Base-by-base conservation (phyloP, 768 basidiomycete species). In the Pleurotus cornucopiae region DNA sequence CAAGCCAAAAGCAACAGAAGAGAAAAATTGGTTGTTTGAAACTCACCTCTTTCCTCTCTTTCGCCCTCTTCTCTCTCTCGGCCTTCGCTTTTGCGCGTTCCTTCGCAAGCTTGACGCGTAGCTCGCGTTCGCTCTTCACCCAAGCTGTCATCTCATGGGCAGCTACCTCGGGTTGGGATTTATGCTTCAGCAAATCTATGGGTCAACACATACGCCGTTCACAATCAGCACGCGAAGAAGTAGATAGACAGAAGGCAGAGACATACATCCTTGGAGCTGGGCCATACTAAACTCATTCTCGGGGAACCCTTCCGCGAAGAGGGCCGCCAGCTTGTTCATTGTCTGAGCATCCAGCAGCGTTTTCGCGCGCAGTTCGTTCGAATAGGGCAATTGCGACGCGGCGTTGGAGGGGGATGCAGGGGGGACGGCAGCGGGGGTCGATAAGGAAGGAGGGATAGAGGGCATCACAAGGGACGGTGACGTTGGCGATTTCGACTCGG, bases 201-300 rank as follows among this genome's bases (percentile, higher is more conserved):
- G 41, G 54, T 54, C 55, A n/a, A 55, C 51, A 56, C 9, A 61
- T 38, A 54, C 16, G 54, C 47, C 30, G 11, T 34, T 11, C 30
- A 34, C 30, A 34, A 34, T 34, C 45, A 62, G 47, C 49, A n/a
- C 56, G 53, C 49, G 46, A 52, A 55, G 51, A 52, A 16, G 34
- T 38, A 47, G 43, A 49, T 49, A 49, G 49, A 16, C 57, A 55
- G 60, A 63, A 63, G 51, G 61, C 62, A 62, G 60, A 34, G 11
- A 34, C 59, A 54, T 68, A 90, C 89, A 94, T 68, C 91, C 93
- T 73, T 95, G 93, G 54, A 97, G 75, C 56, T 91, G 88, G 16
- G 94, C 93, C 54, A 94, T 89, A 64, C 89, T 90, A 66, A 94
- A 91, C 72, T 90, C 88, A 40, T 88, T 85, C 38, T 92, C 88